Percentiles rank a stretch among this genome's conserved stretches.
Conservation (phyloP, 352 stramenopile genomes). For the Thalassiosira exigua region DNA sequence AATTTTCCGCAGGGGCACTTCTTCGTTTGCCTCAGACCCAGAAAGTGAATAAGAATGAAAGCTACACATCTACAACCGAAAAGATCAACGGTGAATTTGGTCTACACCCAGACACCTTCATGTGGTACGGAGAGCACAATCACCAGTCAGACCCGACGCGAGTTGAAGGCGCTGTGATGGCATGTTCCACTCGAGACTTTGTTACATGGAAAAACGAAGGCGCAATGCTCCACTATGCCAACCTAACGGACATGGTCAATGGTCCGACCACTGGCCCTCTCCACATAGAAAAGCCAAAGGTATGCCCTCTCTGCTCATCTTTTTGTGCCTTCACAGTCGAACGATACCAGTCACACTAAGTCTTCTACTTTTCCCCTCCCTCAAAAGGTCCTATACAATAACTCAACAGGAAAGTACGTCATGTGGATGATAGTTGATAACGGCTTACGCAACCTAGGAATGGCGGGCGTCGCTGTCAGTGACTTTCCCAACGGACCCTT, state of each 20-base stretch:
- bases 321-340: no score
- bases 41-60: neutral
- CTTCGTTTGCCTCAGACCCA: constrained; percentile 60
- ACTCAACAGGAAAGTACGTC: constrained; percentile 88
- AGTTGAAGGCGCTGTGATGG: constrained; percentile 86
- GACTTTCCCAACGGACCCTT: constrained; percentile 92
- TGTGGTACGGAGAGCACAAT: constrained; percentile 87
- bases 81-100: constrained; percentile 19
- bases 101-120: constrained; percentile 54
- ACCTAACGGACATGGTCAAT: constrained; percentile 91
- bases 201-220: constrained; percentile 94
- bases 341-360: no score
- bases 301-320: no score
- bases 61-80: neutral
- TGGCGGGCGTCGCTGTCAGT: constrained; percentile 90
- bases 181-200: constrained; percentile 92
- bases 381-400: constrained; percentile 92
- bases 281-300: constrained; percentile 89
- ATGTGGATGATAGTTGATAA: constrained; percentile 98
- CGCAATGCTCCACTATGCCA: constrained; percentile 92
- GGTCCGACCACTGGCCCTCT: constrained; percentile 64
- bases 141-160: constrained; percentile 28
- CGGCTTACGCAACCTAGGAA: constrained; percentile 86
- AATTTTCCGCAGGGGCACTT: constrained; percentile 63
- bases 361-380: no score